phyloP scores from a whole-genome alignment of 805 yeast genomes.

The Isabelozyma heimii region DNA sequence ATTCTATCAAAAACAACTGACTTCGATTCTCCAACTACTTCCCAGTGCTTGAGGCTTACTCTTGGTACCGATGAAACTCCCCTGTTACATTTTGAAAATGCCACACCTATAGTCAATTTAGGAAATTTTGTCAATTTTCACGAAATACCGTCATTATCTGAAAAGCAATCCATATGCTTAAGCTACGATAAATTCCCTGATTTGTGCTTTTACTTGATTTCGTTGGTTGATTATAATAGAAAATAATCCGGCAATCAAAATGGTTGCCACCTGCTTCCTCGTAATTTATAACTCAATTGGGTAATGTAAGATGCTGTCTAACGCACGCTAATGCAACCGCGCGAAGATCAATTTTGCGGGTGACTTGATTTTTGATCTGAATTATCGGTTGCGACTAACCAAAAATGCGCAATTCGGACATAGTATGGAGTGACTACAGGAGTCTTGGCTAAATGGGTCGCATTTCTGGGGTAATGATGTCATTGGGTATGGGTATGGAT shows the following conservation, averaged over 20 bases:
- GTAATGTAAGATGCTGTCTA: not conserved
- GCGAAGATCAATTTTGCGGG: constrained; percentile 4
- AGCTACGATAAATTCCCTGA: not conserved
- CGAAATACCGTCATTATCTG: not conserved
- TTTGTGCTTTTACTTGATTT: constrained; percentile 2
- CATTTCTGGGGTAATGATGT: too few relatives aligned
- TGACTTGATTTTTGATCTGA: not conserved
- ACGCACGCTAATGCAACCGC: constrained; percentile 6
- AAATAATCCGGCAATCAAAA: not conserved
- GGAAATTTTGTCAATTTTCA: not conserved
- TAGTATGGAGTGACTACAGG: too few relatives aligned
- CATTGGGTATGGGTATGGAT: too few relatives aligned
- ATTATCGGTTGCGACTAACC: not conserved
- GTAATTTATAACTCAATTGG: not conserved
- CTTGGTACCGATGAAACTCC: not conserved
- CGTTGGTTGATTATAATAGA: constrained; percentile 1
- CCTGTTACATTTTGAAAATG: not conserved
- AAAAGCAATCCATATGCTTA: not conserved
- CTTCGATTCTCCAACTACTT: not conserved
- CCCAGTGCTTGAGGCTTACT: not conserved
- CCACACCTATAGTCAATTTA: not conserved
- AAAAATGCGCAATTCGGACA: too few relatives aligned
- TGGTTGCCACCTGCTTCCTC: not conserved
- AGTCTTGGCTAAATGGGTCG: too few relatives aligned
- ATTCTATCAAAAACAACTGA: not conserved